Evolutionary conservation across 1,139 yeast species (phyloP).

Genomic region (Debaryomyces udenii): DNA sequence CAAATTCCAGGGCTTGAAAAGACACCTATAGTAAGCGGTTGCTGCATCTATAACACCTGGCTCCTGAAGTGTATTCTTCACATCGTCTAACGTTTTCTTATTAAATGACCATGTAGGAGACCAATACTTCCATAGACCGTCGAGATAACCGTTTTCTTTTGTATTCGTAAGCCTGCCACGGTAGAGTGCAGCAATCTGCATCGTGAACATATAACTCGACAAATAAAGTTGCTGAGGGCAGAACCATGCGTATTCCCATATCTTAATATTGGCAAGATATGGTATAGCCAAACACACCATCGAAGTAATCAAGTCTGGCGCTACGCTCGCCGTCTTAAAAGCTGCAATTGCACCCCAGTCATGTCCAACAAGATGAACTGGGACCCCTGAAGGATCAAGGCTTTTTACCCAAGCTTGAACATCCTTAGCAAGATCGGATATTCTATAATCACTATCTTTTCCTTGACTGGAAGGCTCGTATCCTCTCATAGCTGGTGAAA

Average conservation of each 20-base stretch:
- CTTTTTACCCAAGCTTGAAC: slow-evolving; percentile 37
- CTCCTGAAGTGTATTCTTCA: slow-evolving; percentile 30
- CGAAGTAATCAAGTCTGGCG: slow-evolving; percentile 41
- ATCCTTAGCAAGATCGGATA: slow-evolving; percentile 39
- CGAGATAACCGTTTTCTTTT: slow-evolving; percentile 31
- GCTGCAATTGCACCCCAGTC: slow-evolving; percentile 51
- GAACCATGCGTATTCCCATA: slow-evolving; percentile 32
- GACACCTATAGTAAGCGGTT: slow-evolving; percentile 47
- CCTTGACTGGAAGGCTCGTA: slow-evolving; percentile 43
- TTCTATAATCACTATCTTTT: slow-evolving; percentile 27
- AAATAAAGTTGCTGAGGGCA: slow-evolving; percentile 41
- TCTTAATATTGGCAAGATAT: slow-evolving; percentile 30
- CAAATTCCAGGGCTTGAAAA: slow-evolving; percentile 29
- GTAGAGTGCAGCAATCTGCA: slow-evolving; percentile 39
- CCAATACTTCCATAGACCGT: slow-evolving; percentile 43
- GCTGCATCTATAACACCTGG: slow-evolving; percentile 38
- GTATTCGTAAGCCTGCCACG: slow-evolving; percentile 22
- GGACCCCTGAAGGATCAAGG: slow-evolving; percentile 23
- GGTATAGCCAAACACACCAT: slow-evolving; percentile 46
- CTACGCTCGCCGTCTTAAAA: slow-evolving; percentile 39
- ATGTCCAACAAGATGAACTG: slow-evolving; percentile 47
- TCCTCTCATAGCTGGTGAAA: slow-evolving; percentile 47
- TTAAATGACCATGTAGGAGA: slow-evolving; percentile 43
- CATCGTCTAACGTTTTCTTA: slow-evolving; percentile 30
- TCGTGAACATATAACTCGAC: slow-evolving; percentile 44